Percentiles rank a stretch among this genome's conserved stretches.
Conservation (phyloP, 257 asterid genomes). For the Ocimum tenuiflorum region DNA sequence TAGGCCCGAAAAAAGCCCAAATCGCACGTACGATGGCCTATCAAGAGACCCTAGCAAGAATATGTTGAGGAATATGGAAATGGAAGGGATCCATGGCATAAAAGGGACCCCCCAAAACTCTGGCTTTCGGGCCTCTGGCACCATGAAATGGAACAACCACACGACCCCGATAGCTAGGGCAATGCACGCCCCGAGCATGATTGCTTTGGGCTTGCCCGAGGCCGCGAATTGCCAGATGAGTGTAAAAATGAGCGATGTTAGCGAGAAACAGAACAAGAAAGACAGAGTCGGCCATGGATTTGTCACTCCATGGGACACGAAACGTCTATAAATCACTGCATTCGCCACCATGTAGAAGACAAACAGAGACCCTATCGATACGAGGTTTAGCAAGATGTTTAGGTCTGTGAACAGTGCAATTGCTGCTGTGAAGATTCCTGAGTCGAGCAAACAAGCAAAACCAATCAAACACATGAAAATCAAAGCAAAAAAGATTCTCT, state of each 20-base stretch:
- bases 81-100: slow-evolving; percentile 94
- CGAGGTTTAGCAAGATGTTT: slow-evolving; percentile 63
- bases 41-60: slow-evolving; percentile 76
- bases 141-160: slow-evolving; percentile 57
- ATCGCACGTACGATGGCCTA: slow-evolving; percentile 59
- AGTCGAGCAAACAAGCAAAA: neutral
- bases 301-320: slow-evolving; percentile 46
- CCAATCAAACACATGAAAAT: no score
- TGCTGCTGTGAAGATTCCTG: slow-evolving; percentile 84
- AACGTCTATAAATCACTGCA: slow-evolving; percentile 85
- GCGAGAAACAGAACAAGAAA: slow-evolving; percentile 53
- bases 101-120: slow-evolving; percentile 96
- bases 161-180: slow-evolving; percentile 46
- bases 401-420: slow-evolving; percentile 82
- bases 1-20: slow-evolving; percentile 69
- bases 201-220: slow-evolving; percentile 61
- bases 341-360: slow-evolving; percentile 96
- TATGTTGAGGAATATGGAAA: slow-evolving; percentile 81
- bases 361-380: slow-evolving; percentile 75
- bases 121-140: slow-evolving; percentile 69
- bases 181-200: slow-evolving; percentile 64
- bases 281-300: slow-evolving; percentile 84
- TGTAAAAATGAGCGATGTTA: slow-evolving; percentile 58
- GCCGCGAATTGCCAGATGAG: slow-evolving; percentile 69
- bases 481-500: no score